Evolutionary conservation across 2,329 filamentous ascomycete species (phyloP).

Genomic region (Stagonosporopsis rhizophila): DNA sequence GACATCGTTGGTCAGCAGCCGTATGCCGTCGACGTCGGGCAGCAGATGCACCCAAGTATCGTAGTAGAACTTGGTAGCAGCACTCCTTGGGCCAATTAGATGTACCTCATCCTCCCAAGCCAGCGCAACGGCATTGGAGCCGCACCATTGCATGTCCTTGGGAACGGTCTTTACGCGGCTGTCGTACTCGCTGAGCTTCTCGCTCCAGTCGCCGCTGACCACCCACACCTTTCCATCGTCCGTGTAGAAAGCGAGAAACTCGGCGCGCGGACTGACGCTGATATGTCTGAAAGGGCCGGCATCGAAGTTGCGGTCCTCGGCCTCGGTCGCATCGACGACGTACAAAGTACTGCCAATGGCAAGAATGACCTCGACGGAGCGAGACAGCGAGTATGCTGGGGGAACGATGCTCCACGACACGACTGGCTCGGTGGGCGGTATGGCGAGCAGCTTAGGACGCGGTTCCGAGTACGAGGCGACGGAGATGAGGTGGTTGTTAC

Average conservation of each 20-base stretch:
- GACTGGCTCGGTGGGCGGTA: slow-evolving; percentile 77
- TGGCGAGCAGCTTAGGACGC: slow-evolving; percentile 80
- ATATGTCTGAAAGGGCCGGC: slow-evolving; percentile 93
- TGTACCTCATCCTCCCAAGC: slow-evolving; percentile 99
- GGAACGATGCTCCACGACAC: slow-evolving; percentile 90
- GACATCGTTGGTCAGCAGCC: slow-evolving; percentile 88
- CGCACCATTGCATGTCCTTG: slow-evolving; percentile 93
- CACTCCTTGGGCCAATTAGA: slow-evolving; percentile 83
- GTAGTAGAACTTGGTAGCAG: slow-evolving; percentile 82
- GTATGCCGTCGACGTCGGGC: slow-evolving; percentile 87
- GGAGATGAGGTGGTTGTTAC: slow-evolving; percentile 84
- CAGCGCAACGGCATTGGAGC: slow-evolving; percentile 89
- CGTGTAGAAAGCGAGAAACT: slow-evolving; percentile 87
- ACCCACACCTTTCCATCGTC: slow-evolving; percentile 85
- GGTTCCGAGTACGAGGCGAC: slow-evolving; percentile 93
- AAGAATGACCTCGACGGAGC: slow-evolving; percentile 90
- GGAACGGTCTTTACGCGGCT: slow-evolving; percentile 85
- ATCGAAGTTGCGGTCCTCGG: slow-evolving; percentile 88
- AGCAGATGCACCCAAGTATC: slow-evolving; percentile 89
- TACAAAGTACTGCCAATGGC: slow-evolving; percentile 86
- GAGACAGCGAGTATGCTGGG: slow-evolving; percentile 85
- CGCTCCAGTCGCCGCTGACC: slow-evolving; percentile 94
- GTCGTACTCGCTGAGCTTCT: slow-evolving; percentile 88
- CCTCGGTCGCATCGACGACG: slow-evolving; percentile 85
- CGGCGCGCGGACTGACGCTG: slow-evolving; percentile 87